These are phyloP conservation scores for Pichia sp. DNA, from an alignment of 1,139 yeast species.

Conservation along the genomic window DNA sequence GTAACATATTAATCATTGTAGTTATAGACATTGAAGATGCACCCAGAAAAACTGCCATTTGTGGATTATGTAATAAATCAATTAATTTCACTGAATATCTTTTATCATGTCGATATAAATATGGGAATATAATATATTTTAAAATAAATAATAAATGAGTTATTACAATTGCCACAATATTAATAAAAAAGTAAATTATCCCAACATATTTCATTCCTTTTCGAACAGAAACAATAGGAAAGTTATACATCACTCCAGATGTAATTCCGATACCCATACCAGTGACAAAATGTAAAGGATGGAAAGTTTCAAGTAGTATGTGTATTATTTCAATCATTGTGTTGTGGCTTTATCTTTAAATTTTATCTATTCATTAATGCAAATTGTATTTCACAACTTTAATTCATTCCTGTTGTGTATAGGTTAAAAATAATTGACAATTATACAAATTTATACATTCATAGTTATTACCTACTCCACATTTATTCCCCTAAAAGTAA, in stretches of 20 bases:
- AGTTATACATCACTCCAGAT: slow-evolving; percentile 50
- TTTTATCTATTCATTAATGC: too few relatives aligned
- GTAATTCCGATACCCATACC: slow-evolving; percentile 86
- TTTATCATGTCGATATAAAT: slow-evolving; percentile 5
- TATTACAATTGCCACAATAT: slow-evolving; percentile 42
- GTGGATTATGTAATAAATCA: slow-evolving; percentile 39
- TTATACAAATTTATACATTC: too few relatives aligned
- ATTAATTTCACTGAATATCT: slow-evolving; percentile 31
- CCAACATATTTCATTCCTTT: slow-evolving; percentile 40
- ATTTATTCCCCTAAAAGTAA: too few relatives aligned
- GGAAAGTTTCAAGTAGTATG: slow-evolving; percentile 31
- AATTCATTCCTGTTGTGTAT: too few relatives aligned
- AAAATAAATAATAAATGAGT: slow-evolving; percentile 36
- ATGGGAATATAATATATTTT: slow-evolving; percentile 33
- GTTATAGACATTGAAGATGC: slow-evolving; percentile 73
- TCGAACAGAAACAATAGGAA: slow-evolving; percentile 50
- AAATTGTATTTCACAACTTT: too few relatives aligned
- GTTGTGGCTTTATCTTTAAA: too few relatives aligned
- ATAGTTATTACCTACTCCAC: too few relatives aligned
- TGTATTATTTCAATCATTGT: slow-evolving; percentile 13
- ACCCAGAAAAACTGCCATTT: slow-evolving; percentile 53
- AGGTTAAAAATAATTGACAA: too few relatives aligned
- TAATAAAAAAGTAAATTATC: slow-evolving; percentile 42
- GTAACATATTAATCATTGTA: slow-evolving; percentile 54
- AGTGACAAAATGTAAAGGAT: slow-evolving; percentile 61